Evolutionary conservation across 306 rosid genomes (phyloP).

Genomic region (Crataegus laevigata): DNA sequence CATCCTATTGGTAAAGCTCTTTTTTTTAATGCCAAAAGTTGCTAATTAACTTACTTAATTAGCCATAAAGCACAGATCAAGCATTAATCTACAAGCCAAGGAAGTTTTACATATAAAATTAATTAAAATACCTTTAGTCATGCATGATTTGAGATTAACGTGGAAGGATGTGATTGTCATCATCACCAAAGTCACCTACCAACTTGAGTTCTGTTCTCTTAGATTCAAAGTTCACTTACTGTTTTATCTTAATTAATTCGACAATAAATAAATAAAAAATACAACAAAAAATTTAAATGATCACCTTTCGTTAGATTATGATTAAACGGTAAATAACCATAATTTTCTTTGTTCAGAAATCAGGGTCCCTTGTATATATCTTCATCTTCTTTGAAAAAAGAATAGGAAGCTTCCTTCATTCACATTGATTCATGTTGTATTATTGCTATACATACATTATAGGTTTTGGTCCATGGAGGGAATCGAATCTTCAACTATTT

Average conservation of each 20-base stretch:
- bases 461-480: neutral
- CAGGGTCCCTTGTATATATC: too few species aligned
- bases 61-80: neutral
- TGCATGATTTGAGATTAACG: constrained; percentile 14
- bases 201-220: too few species aligned
- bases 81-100: neutral
- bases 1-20: neutral
- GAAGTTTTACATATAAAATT: neutral
- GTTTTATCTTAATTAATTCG: too few species aligned
- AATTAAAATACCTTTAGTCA: neutral
- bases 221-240: too few species aligned
- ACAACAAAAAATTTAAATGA: neutral
- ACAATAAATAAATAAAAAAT: too few species aligned
- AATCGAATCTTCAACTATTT: neutral
- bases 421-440: neutral
- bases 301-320: too few species aligned
- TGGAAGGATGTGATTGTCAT: constrained; percentile 6
- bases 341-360: too few species aligned
- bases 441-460: neutral
- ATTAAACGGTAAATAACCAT: too few species aligned
- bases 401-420: neutral
- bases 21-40: neutral
- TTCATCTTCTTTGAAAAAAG: neutral
- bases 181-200: neutral
- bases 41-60: too few species aligned